These are phyloP conservation scores for Penicillium pancosmium DNA, from an alignment of 495 filamentous ascomycete genomes.

Conservation along the genomic window DNA sequence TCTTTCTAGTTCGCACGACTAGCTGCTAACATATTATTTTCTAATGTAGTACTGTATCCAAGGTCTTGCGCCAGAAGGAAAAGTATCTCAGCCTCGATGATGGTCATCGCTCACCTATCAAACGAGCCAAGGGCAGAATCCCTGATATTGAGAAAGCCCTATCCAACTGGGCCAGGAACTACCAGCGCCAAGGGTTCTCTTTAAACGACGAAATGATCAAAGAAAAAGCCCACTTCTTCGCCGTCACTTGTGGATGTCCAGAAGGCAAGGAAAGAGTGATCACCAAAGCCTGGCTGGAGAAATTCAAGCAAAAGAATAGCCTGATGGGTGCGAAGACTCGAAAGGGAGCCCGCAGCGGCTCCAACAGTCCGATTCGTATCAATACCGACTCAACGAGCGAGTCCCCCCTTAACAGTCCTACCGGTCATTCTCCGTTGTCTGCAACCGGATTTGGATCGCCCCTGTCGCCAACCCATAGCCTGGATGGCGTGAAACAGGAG, in stretches of 20 bases:
- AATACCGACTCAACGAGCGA: conserved; percentile 54
- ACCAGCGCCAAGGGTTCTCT: conserved; percentile 72
- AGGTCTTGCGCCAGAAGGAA: conserved; percentile 94
- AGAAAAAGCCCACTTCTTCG: conserved; percentile 87
- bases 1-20: conserved; percentile 1
- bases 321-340: conserved; percentile 66
- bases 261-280: conserved; percentile 79
- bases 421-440: conserved; percentile 72
- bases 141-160: conserved; percentile 96
- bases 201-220: conserved; percentile 83
- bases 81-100: conserved; percentile 93
- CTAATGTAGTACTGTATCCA: conserved; percentile 86
- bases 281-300: conserved; percentile 84
- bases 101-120: conserved; percentile 83
- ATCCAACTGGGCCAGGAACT: conserved; percentile 82
- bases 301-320: conserved; percentile 94
- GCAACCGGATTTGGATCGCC: conserved; percentile 49
- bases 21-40: conserved; percentile 26
- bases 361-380: conserved; percentile 42
- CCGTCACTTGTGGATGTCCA: conserved; percentile 69
- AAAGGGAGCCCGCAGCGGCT: conserved; percentile 69
- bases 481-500: conserved; percentile 63
- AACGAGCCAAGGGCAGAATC: conserved; percentile 86
- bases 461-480: conserved; percentile 52
- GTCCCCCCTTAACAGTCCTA: conserved; percentile 66